These are phyloP conservation scores for Capsicum baccatum DNA, from an alignment of 257 asterid genomes.

Conservation along the genomic window DNA sequence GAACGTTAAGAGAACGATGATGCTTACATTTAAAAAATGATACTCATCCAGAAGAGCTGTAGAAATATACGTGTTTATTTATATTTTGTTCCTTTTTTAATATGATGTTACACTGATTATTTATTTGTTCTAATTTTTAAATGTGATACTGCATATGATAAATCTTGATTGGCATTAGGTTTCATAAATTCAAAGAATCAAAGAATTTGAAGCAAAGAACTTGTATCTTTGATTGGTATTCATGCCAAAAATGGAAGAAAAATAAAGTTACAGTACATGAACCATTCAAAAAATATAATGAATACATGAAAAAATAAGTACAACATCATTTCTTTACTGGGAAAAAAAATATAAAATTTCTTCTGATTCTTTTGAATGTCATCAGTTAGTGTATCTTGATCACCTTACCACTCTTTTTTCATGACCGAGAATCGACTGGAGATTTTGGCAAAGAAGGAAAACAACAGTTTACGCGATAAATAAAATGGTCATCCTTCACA, in stretches of 20 bases:
- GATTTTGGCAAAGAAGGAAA: constrained; percentile 87
- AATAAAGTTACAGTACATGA: neutral
- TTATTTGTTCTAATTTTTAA: no score
- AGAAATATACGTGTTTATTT: no score
- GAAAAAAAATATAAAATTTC: neutral
- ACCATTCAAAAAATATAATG: neutral
- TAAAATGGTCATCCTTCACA: constrained; percentile 92
- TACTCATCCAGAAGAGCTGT: no score
- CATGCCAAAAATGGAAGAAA: neutral
- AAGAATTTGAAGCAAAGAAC: no score
- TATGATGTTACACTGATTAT: no score
- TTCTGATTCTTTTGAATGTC: constrained; percentile 1
- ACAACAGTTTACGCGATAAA: constrained; percentile 60
- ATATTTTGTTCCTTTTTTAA: no score
- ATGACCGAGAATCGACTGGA: constrained; percentile 82
- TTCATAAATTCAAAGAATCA: no score
- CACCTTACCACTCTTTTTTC: constrained; percentile 55
- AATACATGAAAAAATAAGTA: neutral
- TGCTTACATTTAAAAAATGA: no score
- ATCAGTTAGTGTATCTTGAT: constrained; percentile 37
- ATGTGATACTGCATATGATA: no score
- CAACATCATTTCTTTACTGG: neutral
- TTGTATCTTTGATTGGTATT: no score
- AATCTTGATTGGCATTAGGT: no score
- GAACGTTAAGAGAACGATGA: no score